A percentile compares a stretch with the other conserved stretches of the same genome.
Conservation (phyloP, 2,329 filamentous ascomycete species). For the Ascochyta viciae-villosae region DNA sequence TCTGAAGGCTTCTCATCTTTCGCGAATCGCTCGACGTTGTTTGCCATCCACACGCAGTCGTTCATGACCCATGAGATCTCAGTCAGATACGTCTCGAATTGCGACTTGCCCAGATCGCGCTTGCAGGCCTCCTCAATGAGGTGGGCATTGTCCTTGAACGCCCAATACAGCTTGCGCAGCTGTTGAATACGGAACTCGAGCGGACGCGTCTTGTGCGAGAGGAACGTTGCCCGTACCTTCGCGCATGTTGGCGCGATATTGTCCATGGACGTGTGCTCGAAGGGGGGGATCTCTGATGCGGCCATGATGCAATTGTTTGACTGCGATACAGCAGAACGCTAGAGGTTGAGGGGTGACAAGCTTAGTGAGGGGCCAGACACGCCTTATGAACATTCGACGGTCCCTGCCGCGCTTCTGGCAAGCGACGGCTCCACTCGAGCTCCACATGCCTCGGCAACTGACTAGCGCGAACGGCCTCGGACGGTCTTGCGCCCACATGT, state of each 20-base stretch:
- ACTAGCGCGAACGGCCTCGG: constrained; percentile 2
- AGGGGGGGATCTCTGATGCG: constrained; percentile 33
- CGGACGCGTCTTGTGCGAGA: constrained; percentile 80
- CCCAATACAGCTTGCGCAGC: constrained; percentile 96
- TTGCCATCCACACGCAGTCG: constrained; percentile 79
- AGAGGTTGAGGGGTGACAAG: not conserved
- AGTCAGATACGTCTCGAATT: constrained; percentile 74
- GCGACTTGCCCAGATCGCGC: constrained; percentile 79
- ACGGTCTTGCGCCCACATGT: constrained; percentile 8
- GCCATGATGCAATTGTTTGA: constrained; percentile 17
- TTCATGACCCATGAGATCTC: constrained; percentile 82
- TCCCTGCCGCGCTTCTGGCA: constrained; percentile 2
- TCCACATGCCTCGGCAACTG: constrained; percentile 12
- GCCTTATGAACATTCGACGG: constrained; percentile 9
- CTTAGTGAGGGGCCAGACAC: constrained; percentile 7
- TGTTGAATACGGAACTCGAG: constrained; percentile 83
- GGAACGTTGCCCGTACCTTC: constrained; percentile 72
- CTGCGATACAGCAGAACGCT: not conserved
- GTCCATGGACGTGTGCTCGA: constrained; percentile 48
- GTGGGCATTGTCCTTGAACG: constrained; percentile 76
- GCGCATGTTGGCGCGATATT: constrained; percentile 49
- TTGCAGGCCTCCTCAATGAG: constrained; percentile 77
- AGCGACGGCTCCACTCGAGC: constrained; percentile 5
- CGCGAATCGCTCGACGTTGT: constrained; percentile 80
- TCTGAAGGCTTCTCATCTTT: constrained; percentile 80